A percentile compares a stretch with the other conserved stretches of the same genome.
Evolutionary conservation across 805 yeast genomes (phyloP).

Genomic region (Myxozyma monticola): DNA sequence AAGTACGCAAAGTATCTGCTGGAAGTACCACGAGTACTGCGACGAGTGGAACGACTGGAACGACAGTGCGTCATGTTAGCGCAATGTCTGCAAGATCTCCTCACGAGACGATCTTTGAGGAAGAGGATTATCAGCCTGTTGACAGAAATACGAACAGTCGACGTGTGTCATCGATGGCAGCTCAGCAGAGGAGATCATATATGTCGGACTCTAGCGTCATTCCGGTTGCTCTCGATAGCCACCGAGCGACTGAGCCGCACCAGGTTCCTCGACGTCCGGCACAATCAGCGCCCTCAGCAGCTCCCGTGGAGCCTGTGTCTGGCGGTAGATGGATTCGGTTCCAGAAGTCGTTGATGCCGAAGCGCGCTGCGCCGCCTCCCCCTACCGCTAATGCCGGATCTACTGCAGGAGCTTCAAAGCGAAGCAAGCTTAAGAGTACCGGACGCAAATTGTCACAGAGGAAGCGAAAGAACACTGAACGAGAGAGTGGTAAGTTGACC

Average conservation of each 20-base stretch:
- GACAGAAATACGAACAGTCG: no score
- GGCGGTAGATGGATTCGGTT: conserved; percentile 14
- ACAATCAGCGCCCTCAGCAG: no score
- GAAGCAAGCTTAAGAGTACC: conserved; percentile 1
- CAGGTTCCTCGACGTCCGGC: no score
- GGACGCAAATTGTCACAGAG: neutral
- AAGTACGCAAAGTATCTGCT: conserved; percentile 20
- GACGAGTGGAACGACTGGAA: conserved; percentile 7
- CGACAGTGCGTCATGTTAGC: conserved; percentile 19
- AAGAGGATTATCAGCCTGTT: no score
- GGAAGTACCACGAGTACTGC: conserved; percentile 13
- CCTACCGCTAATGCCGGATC: neutral
- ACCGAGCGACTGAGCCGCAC: no score
- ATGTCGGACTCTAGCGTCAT: no score
- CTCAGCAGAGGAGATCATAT: no score
- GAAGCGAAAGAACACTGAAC: conserved; percentile 1
- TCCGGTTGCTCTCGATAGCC: no score
- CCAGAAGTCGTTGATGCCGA: conserved; percentile 14
- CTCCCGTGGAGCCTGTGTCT: no score
- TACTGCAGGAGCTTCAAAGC: neutral
- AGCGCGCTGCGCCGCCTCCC: conserved; percentile 16
- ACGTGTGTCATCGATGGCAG: no score
- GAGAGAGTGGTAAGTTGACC: conserved; percentile 5
- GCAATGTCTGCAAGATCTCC: no score
- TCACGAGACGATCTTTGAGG: no score